Percentiles rank a stretch among this genome's conserved stretches.
Conservation (phyloP, 768 basidiomycete genomes). For the Crepidotus variabilis region DNA sequence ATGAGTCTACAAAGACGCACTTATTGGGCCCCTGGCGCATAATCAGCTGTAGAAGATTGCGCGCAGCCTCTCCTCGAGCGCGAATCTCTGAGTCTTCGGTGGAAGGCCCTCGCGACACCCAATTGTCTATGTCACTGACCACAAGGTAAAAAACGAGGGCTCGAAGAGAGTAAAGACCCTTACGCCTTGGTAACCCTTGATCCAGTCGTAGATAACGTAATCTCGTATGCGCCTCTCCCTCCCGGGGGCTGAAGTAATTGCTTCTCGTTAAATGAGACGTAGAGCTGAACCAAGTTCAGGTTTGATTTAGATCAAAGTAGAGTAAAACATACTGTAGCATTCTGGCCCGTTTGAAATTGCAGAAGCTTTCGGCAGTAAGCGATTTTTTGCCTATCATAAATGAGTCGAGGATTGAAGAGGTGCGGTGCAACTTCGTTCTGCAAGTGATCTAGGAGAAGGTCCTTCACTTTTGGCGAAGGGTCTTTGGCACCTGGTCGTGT, state of each 20-base stretch:
- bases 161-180: background rate
- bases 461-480: background rate
- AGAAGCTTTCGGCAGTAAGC: slow-evolving; percentile 24
- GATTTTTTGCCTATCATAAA: slow-evolving; percentile 45
- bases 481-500: background rate
- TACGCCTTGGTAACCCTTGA: slow-evolving; percentile 33
- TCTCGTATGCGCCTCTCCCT: slow-evolving; percentile 21
- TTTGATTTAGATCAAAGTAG: background rate
- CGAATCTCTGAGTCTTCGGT: background rate
- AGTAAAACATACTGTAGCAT: background rate
- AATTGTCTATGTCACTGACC: background rate
- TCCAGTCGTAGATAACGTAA: slow-evolving; percentile 35
- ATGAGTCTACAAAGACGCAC: slow-evolving; percentile 23
- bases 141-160: background rate
- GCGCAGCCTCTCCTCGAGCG: slow-evolving; percentile 28
- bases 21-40: slow-evolving; percentile 43
- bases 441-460: slow-evolving; percentile 31
- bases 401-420: slow-evolving; percentile 35
- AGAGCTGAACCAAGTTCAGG: background rate
- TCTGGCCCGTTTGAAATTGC: background rate
- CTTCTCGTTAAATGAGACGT: background rate
- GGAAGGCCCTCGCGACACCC: background rate
- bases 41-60: slow-evolving; percentile 46
- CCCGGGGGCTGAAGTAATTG: slow-evolving; percentile 7
- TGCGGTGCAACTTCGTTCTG: slow-evolving; percentile 31